Base-by-base conservation (phyloP, 352 stramenopile genomes). In the Phytophthora citricola region DNA sequence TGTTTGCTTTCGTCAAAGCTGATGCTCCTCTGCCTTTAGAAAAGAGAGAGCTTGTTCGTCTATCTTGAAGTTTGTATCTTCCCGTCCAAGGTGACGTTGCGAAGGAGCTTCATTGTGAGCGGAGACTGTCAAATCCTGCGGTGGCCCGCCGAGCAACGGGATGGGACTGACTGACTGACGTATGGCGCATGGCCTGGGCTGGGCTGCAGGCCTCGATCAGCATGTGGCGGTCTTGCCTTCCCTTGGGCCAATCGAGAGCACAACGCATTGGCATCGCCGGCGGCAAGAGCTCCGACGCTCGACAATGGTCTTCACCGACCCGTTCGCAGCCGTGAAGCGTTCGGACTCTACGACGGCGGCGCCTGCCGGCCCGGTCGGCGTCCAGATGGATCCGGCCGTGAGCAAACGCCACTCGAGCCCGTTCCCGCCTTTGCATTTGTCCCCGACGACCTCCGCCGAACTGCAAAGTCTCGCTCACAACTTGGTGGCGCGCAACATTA, bases 361-460 rank as follows among this genome's bases (percentile, higher is more conserved):
- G 26, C 31, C 31, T 34, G 49, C 4, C 22, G 24, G 43, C 47
- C 62, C 57, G 4, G 56, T 38, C 34, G 15, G 38, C 7, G 44
- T 59, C 11, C 50, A 41, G 26, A 63, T 66, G 36, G 48, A 59
- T 27, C 36, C 45, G 43, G 63, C 53, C 17, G 58, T 73, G 47
- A 49, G n/a, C 3, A 71, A 78, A 53, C 51, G 53, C 15, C 63
- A 68, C 55, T 49, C 43, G 32, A 73, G 64, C 63, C 75, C 75
- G 27, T 83, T 83, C 43, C 46, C 75, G 9, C 61, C 71, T 24
- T 67, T 83, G 46, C 41, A 66, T 22, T 75, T 82, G 48, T 67
- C 74, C 6, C 11, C 58, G 3, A 41, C 38, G 14, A 67, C 34
- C 2, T 48, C 63, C 1, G 26, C 50, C 2, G 59, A 78, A 32